Evolutionary conservation across 495 filamentous ascomycete genomes (phyloP).

Genomic region (Aspergillus affinis): DNA sequence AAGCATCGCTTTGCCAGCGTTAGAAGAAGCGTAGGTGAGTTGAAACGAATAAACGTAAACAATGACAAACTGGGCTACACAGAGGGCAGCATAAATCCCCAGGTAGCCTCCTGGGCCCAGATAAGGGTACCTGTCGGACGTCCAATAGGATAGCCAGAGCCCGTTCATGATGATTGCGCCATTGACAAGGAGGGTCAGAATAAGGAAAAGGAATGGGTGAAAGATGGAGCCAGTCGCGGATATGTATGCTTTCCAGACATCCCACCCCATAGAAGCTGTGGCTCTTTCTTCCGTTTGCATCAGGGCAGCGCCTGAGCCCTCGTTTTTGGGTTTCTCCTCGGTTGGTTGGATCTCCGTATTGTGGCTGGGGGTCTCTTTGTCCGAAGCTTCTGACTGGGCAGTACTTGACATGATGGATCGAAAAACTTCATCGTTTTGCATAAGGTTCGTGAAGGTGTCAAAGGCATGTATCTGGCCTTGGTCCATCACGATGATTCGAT

Average conservation of each 20-base stretch:
- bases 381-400: constrained; percentile 25
- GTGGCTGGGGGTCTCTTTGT: background rate
- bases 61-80: constrained; percentile 66
- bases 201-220: constrained; percentile 62
- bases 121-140: constrained; percentile 60
- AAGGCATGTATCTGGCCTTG: constrained; percentile 77
- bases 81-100: constrained; percentile 80
- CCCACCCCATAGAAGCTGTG: constrained; percentile 78
- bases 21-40: constrained; percentile 62
- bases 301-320: constrained; percentile 55
- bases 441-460: constrained; percentile 85
- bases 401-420: constrained; percentile 80
- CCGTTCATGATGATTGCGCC: constrained; percentile 82
- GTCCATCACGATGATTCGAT: constrained; percentile 89
- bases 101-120: constrained; percentile 69
- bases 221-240: constrained; percentile 74
- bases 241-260: constrained; percentile 79
- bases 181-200: constrained; percentile 68
- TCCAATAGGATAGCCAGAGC: constrained; percentile 94
- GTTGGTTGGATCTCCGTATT: background rate
- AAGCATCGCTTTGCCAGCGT: constrained; percentile 78
- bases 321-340: constrained; percentile 62
- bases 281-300: constrained; percentile 94
- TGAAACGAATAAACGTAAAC: constrained; percentile 78
- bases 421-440: constrained; percentile 72